Base-by-base conservation (phyloP, 1,139 yeast species). In the Arxiozyma heterogenica region DNA sequence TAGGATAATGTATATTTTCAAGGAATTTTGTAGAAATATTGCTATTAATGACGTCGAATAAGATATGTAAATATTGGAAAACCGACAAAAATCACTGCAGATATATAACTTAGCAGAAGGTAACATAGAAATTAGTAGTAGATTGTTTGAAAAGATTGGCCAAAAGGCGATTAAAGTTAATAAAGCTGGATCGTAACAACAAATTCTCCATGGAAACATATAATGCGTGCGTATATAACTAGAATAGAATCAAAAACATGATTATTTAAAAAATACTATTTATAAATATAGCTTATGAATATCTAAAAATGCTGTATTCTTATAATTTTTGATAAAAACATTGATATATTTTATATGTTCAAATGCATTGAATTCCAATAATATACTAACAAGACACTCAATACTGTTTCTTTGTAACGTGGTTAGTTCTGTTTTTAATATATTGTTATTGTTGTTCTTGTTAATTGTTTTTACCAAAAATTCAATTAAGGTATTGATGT, bases 371-470 rank as follows among this genome's bases (percentile, higher is more conserved):
- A 54, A 54, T 41, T 61, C 59, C 3, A 61, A 22, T 18, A 53
- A 56, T 41, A 63, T 56, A 34, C 57, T 59, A 11, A 58, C 57
- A 22, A 66, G 52, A 15, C 60, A 55, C 45, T 63, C 62, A 25
- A 61, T 48, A 3, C 58, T 47, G 9, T 53, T 47, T 39, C 50
- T 53, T 47, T 58, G 56, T 11, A 59, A 18, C 11, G 39, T 18
- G 4, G 57, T 52, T 23, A 49, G 39, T 8, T 34, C 23, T 27
- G 42, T 34, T 52, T 49, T 46, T 25, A 17, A 17, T 3, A n/a
- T 44, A 17, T 25, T 34, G 30, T 25, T 20, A 18, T 34, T 11
- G 9, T 6, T 38, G 38, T 46, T 47, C 8, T 34, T 21, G 41
- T 51, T 45, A 39, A 34, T 49, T 12, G 52, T 22, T 30, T 56